A percentile compares a stretch with the other conserved stretches of the same genome.
Conservation (phyloP, 2,329 filamentous ascomycete genomes). For the Lecanicillium sp. region DNA sequence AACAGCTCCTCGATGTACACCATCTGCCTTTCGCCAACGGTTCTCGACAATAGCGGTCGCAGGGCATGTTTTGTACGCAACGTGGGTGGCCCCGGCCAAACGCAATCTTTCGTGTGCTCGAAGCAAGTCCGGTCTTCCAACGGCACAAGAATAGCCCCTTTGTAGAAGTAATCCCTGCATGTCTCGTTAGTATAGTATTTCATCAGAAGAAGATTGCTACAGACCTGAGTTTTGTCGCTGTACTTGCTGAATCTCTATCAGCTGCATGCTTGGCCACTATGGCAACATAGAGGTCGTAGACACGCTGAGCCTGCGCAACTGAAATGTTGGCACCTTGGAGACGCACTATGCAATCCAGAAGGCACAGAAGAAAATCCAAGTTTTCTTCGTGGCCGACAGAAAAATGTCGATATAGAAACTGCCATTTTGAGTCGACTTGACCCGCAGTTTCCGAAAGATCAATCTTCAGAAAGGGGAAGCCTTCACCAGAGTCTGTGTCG, state of each 20-base stretch:
- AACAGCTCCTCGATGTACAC: not conserved
- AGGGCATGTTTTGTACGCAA: not conserved
- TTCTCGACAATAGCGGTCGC: not conserved
- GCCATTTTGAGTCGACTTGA: slow-evolving; percentile 8
- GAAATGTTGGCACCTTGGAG: not conserved
- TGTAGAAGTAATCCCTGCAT: not conserved
- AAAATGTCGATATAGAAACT: slow-evolving; percentile 3
- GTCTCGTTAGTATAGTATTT: not conserved
- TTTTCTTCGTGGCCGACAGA: slow-evolving; percentile 5
- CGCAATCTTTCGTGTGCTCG: not conserved
- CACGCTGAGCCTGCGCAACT: not conserved
- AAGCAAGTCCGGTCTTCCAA: not conserved
- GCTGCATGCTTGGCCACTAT: not conserved
- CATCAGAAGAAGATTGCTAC: not conserved
- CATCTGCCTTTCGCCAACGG: not conserved
- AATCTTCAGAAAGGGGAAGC: slow-evolving; percentile 13
- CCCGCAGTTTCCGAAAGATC: not conserved
- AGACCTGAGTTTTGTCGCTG: not conserved
- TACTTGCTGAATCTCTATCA: not conserved
- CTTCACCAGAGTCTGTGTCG: too few relatives aligned
- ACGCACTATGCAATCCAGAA: not conserved
- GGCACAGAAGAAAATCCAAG: not conserved
- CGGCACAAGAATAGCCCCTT: not conserved
- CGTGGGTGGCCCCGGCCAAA: not conserved
- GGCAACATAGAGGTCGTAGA: not conserved